Percentiles rank a stretch among this genome's conserved stretches.
Conservation (phyloP, 495 filamentous ascomycete species). For the Podospora conica region DNA sequence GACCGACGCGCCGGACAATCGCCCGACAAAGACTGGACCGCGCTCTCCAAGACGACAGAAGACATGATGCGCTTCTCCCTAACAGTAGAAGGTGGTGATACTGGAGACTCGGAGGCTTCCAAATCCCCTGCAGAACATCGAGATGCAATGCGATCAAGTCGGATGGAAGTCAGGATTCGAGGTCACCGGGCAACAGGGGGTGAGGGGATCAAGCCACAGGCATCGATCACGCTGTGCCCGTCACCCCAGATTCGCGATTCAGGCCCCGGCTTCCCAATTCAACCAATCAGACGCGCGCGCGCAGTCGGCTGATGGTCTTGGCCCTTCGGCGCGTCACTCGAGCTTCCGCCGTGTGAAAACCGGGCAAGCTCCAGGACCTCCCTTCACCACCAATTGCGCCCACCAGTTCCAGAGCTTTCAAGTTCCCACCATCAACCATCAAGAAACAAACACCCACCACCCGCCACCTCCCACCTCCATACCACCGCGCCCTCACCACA, state of each 20-base stretch:
- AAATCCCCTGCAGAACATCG: too few relatives aligned
- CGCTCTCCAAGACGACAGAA: background rate
- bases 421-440: background rate
- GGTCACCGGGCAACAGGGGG: background rate
- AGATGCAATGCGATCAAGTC: background rate
- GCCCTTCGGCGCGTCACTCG: conserved; percentile 26
- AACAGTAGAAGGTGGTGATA: background rate
- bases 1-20: background rate
- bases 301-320: conserved; percentile 10
- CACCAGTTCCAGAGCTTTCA: background rate
- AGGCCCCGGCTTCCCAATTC: background rate
- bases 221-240: background rate
- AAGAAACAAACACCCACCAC: background rate
- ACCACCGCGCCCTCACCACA: background rate
- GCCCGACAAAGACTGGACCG: background rate
- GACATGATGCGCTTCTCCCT: background rate
- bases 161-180: background rate
- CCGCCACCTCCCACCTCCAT: too few relatives aligned
- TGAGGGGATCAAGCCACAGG: background rate
- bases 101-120: background rate
- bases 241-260: conserved; percentile 1
- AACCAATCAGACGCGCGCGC: conserved; percentile 29
- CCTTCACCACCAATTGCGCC: background rate
- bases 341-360: conserved; percentile 6
- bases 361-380: background rate